Percentiles rank a stretch among this genome's conserved stretches.
Conservation (phyloP, 176 grass and related monocot genomes). For the Saccharum officinarum region DNA sequence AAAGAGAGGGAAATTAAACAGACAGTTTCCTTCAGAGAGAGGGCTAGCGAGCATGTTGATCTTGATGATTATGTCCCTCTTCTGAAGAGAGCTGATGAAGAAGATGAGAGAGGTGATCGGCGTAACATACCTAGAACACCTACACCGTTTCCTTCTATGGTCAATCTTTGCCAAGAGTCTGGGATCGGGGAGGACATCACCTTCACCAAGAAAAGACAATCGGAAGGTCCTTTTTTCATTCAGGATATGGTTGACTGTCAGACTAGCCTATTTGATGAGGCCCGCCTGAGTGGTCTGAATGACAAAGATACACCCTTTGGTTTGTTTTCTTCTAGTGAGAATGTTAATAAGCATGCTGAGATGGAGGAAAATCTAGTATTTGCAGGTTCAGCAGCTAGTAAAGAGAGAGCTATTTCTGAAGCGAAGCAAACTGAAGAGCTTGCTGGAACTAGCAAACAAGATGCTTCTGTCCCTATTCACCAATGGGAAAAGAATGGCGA, state of each 20-base stretch:
- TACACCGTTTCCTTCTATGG: constrained; percentile 52
- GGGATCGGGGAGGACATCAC: neutral
- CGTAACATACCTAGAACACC: constrained; percentile 5
- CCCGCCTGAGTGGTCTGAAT: constrained; percentile 15
- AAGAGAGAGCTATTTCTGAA: constrained; percentile 23
- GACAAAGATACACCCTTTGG: constrained; percentile 31
- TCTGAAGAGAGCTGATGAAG: constrained; percentile 39
- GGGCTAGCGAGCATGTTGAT: constrained; percentile 37
- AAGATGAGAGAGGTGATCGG: constrained; percentile 31
- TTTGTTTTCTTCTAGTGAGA: constrained; percentile 27
- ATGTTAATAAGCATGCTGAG: constrained; percentile 31
- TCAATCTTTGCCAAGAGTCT: constrained; percentile 26
- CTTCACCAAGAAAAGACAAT: constrained; percentile 27
- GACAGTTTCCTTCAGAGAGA: constrained; percentile 30
- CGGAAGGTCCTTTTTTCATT: constrained; percentile 30
- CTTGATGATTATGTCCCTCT: constrained; percentile 44
- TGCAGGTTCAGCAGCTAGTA: constrained; percentile 18
- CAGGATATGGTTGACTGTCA: constrained; percentile 18
- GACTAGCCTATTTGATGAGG: constrained; percentile 36
- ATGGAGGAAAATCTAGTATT: constrained; percentile 21
- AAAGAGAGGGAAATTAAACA: constrained; percentile 32
- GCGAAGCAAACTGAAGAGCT: constrained; percentile 18
- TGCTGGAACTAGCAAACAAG: constrained; percentile 35
- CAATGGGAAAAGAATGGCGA: neutral
- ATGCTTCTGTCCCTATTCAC: neutral